Evolutionary conservation across 2,329 filamentous ascomycete genomes (phyloP).

Genomic region (Chlorencoelia australis): DNA sequence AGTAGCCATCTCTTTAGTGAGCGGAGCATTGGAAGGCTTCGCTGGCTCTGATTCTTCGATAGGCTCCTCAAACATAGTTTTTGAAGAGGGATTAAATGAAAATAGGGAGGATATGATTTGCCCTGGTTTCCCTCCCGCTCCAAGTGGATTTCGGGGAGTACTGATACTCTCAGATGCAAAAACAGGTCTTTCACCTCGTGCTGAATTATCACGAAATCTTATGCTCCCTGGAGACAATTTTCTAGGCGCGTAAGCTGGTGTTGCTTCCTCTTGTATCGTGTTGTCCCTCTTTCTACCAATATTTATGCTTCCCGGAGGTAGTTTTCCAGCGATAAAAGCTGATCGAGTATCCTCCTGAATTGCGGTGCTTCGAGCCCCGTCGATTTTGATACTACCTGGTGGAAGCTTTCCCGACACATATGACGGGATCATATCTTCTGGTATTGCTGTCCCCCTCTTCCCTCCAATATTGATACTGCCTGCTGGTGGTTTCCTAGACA

Average conservation of each 20-base stretch:
- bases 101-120: slow-evolving; percentile 87
- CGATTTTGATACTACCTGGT: slow-evolving; percentile 27
- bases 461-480: slow-evolving; percentile 23
- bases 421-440: slow-evolving; percentile 13
- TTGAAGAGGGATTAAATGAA: slow-evolving; percentile 73
- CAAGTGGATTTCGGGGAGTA: slow-evolving; percentile 22
- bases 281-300: slow-evolving; percentile 21
- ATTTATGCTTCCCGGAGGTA: slow-evolving; percentile 20
- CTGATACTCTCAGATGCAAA: slow-evolving; percentile 8
- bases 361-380: slow-evolving; percentile 13
- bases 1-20: slow-evolving; percentile 72
- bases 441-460: slow-evolving; percentile 11
- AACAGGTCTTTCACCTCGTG: no score
- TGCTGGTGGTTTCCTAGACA: slow-evolving; percentile 28
- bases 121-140: slow-evolving; percentile 31
- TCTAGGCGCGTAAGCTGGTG: slow-evolving; percentile 22
- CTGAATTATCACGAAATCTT: slow-evolving; percentile 13
- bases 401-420: slow-evolving; percentile 28
- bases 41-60: slow-evolving; percentile 42
- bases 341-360: slow-evolving; percentile 16
- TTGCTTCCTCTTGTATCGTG: slow-evolving; percentile 15
- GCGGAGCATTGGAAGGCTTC: slow-evolving; percentile 81
- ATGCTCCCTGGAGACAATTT: slow-evolving; percentile 20
- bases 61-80: slow-evolving; percentile 45
- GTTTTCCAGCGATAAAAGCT: slow-evolving; percentile 23